Conservation (phyloP, 495 filamentous ascomycete species). For the Lophiostoma macrostomum region DNA sequence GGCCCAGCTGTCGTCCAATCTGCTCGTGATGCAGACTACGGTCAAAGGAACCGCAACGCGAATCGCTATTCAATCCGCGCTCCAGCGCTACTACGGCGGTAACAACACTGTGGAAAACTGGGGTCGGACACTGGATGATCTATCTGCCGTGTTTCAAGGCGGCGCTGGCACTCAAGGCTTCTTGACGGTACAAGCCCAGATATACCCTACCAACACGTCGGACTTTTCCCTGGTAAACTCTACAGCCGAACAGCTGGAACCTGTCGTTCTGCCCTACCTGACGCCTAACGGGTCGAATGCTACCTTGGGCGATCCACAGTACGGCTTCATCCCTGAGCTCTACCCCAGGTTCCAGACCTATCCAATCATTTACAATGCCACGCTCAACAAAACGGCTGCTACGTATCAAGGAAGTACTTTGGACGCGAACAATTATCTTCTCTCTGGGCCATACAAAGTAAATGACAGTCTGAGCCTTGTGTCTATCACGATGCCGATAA, state of each 20-base stretch:
- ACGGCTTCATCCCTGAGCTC: conserved; percentile 74
- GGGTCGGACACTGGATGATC: conserved; percentile 53
- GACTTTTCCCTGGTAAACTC: conserved; percentile 60
- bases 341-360: conserved; percentile 52
- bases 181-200: conserved; percentile 60
- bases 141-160: conserved; percentile 56
- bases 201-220: conserved; percentile 63
- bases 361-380: conserved; percentile 49
- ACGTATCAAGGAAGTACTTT: conserved; percentile 52
- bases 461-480: conserved; percentile 71
- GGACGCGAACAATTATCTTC: conserved; percentile 50
- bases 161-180: conserved; percentile 49
- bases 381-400: conserved; percentile 41
- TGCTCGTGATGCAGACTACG: conserved; percentile 68
- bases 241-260: conserved; percentile 44
- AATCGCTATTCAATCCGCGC: conserved; percentile 60
- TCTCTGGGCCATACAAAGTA: conserved; percentile 66
- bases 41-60: conserved; percentile 65
- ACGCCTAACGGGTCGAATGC: conserved; percentile 55
- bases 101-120: conserved; percentile 58
- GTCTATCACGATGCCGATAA: conserved; percentile 74
- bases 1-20: conserved; percentile 70
- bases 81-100: conserved; percentile 57
- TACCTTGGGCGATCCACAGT: conserved; percentile 54
- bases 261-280: conserved; percentile 53